These are phyloP conservation scores for Aspergillus quadrilineatus DNA, from an alignment of 2,329 filamentous ascomycete species.

Conservation along the genomic window DNA sequence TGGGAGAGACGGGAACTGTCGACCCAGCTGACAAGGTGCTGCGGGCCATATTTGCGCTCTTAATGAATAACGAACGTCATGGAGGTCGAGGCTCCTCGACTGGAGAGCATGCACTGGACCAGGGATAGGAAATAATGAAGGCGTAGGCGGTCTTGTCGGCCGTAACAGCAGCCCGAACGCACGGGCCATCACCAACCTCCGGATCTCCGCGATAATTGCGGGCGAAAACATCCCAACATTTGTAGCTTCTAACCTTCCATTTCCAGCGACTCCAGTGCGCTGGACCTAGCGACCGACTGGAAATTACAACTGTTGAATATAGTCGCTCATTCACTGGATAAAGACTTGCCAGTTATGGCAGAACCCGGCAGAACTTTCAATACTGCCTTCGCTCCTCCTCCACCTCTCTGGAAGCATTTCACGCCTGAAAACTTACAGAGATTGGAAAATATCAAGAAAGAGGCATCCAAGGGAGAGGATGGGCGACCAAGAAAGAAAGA, in stretches of 20 bases:
- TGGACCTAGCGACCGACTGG: too few species aligned
- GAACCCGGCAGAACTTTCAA: conserved; percentile 53
- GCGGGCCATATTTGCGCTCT: conserved; percentile 26
- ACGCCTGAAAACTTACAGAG: conserved; percentile 70
- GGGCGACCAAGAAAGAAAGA: conserved; percentile 32
- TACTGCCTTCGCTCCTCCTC: conserved; percentile 79
- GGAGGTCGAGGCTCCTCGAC: conserved; percentile 7
- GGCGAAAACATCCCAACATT: not conserved
- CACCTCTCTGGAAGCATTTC: conserved; percentile 87
- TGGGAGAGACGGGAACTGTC: conserved; percentile 23
- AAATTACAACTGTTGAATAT: not conserved
- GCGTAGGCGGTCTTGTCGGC: not conserved
- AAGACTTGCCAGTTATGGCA: conserved; percentile 53
- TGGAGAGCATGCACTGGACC: not conserved
- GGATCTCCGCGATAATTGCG: conserved; percentile 18
- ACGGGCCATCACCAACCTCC: conserved; percentile 20
- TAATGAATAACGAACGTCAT: conserved; percentile 13
- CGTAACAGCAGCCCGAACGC: conserved; percentile 6
- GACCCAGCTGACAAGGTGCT: conserved; percentile 28
- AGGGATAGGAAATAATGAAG: not conserved
- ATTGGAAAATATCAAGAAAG: conserved; percentile 52
- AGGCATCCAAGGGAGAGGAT: conserved; percentile 31
- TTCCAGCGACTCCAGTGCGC: not conserved
- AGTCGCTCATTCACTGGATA: not conserved
- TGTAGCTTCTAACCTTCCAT: not conserved